Evolutionary conservation across 352 stramenopile species (phyloP), one percentile per base, ranked within the genome.

Genomic region (Saprolegnia diclina): DNA sequence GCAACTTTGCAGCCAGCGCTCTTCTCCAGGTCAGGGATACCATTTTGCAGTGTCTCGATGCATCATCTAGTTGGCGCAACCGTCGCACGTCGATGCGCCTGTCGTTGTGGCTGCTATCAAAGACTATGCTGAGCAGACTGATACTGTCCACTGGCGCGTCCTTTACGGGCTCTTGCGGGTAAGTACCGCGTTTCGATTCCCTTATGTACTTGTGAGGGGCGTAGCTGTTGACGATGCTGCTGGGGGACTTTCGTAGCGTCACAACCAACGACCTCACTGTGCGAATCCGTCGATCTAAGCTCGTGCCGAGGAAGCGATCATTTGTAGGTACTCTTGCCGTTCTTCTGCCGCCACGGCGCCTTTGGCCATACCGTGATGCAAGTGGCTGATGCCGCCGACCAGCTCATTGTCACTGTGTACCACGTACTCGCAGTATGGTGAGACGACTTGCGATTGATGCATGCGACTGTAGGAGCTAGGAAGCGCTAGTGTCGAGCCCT

Each of bases 351-450:
- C 6, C 56, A 64, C 4, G 24, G 26, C 11, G 56, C 32, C 9
- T 64, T 64, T 64, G 56, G n/a, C 56, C 56, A 64, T 52, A 10
- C 56, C 21, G n/a, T 53, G 29, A 26, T n/a, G 10, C 40, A 48
- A 50, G 56, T 64, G 16, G 24, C 22, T 13, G 56, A 64, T 16
- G 56, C 37, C 10, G 35, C 56, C 11, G 50, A 32, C 16, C 56
- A 64, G 26, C 50, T 64, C n/a, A 21, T 44, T 21, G 37, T 64
- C 35, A 38, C 56, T 3, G 5, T 64, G 5, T 64, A 64, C n/a
- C 56, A 64, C 29, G 56, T 64, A 64, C 56, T 14, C 18, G 16
- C 13, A 50, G 3, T 22, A 6, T 4, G 13, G 18, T 18, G 18
- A 62, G 11, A 46, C 10, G 22, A 29, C 5, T 44, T 5, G 14